These are phyloP conservation scores for Termitomyces eurrhizus DNA, from an alignment of 768 basidiomycete genomes.

Conservation along the genomic window DNA sequence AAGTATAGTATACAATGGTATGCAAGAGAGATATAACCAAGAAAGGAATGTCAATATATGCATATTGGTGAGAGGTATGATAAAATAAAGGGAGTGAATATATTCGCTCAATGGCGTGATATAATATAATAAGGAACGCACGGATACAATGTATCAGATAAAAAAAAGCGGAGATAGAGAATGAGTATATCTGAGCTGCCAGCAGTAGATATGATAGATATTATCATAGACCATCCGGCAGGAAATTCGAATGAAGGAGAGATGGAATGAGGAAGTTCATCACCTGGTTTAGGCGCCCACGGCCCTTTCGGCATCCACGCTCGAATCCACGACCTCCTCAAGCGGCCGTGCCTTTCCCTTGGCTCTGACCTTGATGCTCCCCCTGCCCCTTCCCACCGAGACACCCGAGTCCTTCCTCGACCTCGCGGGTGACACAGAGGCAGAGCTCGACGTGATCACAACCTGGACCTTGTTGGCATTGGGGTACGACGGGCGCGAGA, in stretches of 20 bases:
- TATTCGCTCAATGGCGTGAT: background rate
- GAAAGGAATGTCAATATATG: too few species aligned
- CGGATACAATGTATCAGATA: too few species aligned
- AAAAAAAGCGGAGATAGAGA: background rate
- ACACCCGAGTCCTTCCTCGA: slow-evolving; percentile 5
- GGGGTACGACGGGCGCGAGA: slow-evolving; percentile 7
- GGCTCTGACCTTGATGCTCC: slow-evolving; percentile 6
- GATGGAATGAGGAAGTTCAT: background rate
- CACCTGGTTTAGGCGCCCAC: background rate
- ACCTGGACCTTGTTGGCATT: slow-evolving; percentile 5
- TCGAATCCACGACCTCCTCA: slow-evolving; percentile 30
- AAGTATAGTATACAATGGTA: too few species aligned
- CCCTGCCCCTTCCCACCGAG: slow-evolving; percentile 1
- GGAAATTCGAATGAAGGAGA: too few species aligned
- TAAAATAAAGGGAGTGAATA: too few species aligned
- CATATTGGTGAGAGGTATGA: too few species aligned
- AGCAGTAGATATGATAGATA: background rate
- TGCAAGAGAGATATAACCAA: too few species aligned
- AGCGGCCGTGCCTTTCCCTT: slow-evolving; percentile 18
- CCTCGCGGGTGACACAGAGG: slow-evolving; percentile 3
- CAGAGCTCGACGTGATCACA: slow-evolving; percentile 6
- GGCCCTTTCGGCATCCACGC: slow-evolving; percentile 28
- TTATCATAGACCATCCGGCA: background rate
- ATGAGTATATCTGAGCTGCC: background rate
- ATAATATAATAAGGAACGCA: background rate